A percentile compares a stretch with the other conserved stretches of the same genome.
Conservation (phyloP, 352 stramenopile genomes). For the Pythium brachiatum region DNA sequence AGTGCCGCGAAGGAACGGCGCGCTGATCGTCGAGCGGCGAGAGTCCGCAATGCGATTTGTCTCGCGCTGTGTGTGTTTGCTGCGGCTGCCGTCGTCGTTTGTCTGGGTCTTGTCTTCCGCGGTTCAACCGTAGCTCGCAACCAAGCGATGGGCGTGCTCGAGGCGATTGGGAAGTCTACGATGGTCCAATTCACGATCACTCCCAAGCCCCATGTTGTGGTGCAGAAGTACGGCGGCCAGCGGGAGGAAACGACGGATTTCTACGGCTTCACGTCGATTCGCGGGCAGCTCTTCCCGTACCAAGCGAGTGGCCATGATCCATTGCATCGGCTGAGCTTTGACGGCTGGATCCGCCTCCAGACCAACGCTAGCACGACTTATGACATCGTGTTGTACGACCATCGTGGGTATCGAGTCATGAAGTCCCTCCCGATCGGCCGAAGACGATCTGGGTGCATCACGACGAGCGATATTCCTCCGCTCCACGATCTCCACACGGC, state of each 20-base stretch:
- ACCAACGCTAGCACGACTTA: constrained; percentile 11
- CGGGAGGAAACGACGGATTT: constrained; percentile 20
- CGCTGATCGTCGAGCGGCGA: constrained; percentile 1
- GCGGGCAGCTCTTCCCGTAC: constrained; percentile 17
- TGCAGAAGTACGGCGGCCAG: constrained; percentile 14
- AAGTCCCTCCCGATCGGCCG: not conserved
- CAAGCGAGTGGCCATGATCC: too few relatives aligned
- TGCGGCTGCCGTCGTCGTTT: constrained; percentile 5
- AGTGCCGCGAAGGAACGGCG: not conserved
- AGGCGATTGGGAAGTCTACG: constrained; percentile 5
- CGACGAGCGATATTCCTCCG: constrained; percentile 15
- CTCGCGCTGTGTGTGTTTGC: constrained; percentile 12
- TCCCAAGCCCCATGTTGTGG: constrained; percentile 15
- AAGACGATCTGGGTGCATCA: constrained; percentile 11
- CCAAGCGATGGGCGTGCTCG: constrained; percentile 13
- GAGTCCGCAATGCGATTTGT: constrained; percentile 11
- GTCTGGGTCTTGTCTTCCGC: constrained; percentile 11
- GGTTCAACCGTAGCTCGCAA: constrained; percentile 1
- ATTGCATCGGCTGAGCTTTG: constrained; percentile 2
- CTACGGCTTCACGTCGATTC: constrained; percentile 17
- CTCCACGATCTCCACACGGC: constrained; percentile 13
- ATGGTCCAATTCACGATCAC: constrained; percentile 25
- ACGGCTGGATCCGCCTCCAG: constrained; percentile 19
- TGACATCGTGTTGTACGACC: constrained; percentile 18
- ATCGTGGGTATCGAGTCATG: constrained; percentile 16